Evolutionary conservation across 768 basidiomycete species (phyloP), one percentile per base, ranked within the genome.

Genomic region (Boletus pseudopeckii): DNA sequence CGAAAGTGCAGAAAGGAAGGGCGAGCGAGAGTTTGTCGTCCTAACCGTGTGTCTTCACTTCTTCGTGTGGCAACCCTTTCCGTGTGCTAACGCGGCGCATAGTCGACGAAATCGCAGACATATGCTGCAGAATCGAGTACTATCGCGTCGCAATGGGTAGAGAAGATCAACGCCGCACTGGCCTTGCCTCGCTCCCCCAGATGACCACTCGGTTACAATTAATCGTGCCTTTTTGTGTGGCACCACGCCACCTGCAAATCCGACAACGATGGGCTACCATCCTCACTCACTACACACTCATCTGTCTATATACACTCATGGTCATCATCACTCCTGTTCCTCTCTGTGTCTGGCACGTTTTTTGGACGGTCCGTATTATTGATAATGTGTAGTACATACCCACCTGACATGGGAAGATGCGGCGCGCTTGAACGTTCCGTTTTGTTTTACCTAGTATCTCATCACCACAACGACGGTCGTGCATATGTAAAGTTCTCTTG

Each of bases 1-100:
- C 10, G 70, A 72, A 5, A 73, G 75, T 22, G 78, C 80, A 1
- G 80, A 80, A 50, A 68, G 74, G 26, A 83, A 82, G 60, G 72
- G 80, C 44, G 82, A 81, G 50, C 71, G 79, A 36, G 81, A 83
- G 63, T 84, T 86, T 63, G 77, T 80, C 15, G 75, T 86, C 34
- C 67, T 84, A 59, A 83, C 84, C 39, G 85, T 86, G 55, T 63
- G 82, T 71, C 20, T 32, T 53, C 28, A 59, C 5, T 44, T 28
- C 36, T 32, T 20, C 5, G 42, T 5, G 22, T 7, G 4, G 24
- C 4, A 4, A 17, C 4, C 7, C 15, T 3, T 38, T 48, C n/a
- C 7, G 28, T 10, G 11, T 44, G n/a, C 54, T 52, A 24, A 55
- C 17, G 24, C 36, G 4, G 22, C 38, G 13, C 20, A 45, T 54